Base-by-base conservation (phyloP, 768 basidiomycete species). In the Boletus huronensis region DNA sequence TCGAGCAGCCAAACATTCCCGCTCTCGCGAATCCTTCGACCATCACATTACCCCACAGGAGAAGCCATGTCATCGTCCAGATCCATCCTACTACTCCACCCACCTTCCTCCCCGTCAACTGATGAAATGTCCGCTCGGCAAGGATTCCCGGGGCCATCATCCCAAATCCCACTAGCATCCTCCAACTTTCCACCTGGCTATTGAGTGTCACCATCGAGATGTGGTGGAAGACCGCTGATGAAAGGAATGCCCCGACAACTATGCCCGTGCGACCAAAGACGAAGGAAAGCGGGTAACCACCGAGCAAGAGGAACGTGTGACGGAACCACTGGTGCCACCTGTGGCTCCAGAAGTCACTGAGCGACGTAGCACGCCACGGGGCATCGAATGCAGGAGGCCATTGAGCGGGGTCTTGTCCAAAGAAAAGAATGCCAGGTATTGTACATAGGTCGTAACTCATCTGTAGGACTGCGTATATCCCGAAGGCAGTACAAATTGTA, bases 171-270 rank as follows among this genome's bases (percentile, higher is more conserved):
- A 77, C 75, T 0, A 71, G 64, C 40, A 81, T 72, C 28, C 61
- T 52, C 57, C 53, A 50, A n/a, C 78, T 70, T 28, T 83, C 80
- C 0, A 72, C 68, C 6, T 75, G 77, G 7, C 69, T 64, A 2
- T 79, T 77, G 73, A 83, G 72, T 0, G 78, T 75, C 75, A 79
- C 80, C 45, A 81, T 42, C 6, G 77, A 76, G 6, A 78, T 42
- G 51, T 81, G 73, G 55, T 88, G 87, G 13, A 85, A 63, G 9
- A 83, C 34, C 2, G 74, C 84, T 0, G 87, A 88, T 5, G 23
- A 25, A 25, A 25, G 23, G 23, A 25, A 25, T 25, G 23, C 23
- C 23, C 23, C 26, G 57, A 57, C 44, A 2, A 86, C 69, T 1
- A 67, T 72, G 2, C 80, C 83, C 0, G 64, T 50, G 10, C 77